Base-by-base conservation (phyloP, 257 asterid species). In the Solanum chilense region DNA sequence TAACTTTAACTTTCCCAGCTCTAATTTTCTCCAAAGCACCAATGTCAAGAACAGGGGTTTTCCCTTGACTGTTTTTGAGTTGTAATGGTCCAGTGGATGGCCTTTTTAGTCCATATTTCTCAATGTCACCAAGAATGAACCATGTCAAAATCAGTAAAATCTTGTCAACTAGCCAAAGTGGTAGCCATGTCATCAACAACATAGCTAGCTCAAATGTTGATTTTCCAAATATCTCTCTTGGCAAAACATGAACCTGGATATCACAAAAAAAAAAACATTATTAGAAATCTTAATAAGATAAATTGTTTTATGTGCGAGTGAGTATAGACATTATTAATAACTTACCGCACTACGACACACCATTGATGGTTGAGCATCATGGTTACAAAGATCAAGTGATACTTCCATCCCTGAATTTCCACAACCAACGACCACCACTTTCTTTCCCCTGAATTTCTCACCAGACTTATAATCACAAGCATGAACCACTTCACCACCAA, bases 211-310 rank as follows among this genome's bases (percentile, higher is more conserved):
- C 94, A 39, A 93, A 94, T 2, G 95, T 93, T 12, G 98, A 93
- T 88, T 90, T 93, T 3, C 98, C 97, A 13, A 92, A 74, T 3
- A 92, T 81, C 69, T 93, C 96, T 76, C 97, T 88, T 1, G 97
- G 97, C 69, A 94, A 88, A 5, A 94, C 93, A 88, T 94, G 98
- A 88, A 94, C 97, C 97, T 94, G 90, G 52, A 74, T 62, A 87
- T 20, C 23, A 62, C 33, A 73, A 49, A 14, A 64, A 42, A 42
- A 45, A 47, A 49, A 14, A 47, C 39, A 70, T 8, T 21, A 56
- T 73, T 73, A 73, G 64, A 70, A 64, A 78, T 66, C 18, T 10
- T 29, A 29, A 37, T 66, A 9, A 0, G 58, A 15, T 5, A 64
- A 68, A 1, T 0, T 33, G 35, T 33, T 33, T 33, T 33, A 4